Base-by-base conservation (phyloP, 1,284 basidiomycete genomes). In the Hymenochaete sp. region DNA sequence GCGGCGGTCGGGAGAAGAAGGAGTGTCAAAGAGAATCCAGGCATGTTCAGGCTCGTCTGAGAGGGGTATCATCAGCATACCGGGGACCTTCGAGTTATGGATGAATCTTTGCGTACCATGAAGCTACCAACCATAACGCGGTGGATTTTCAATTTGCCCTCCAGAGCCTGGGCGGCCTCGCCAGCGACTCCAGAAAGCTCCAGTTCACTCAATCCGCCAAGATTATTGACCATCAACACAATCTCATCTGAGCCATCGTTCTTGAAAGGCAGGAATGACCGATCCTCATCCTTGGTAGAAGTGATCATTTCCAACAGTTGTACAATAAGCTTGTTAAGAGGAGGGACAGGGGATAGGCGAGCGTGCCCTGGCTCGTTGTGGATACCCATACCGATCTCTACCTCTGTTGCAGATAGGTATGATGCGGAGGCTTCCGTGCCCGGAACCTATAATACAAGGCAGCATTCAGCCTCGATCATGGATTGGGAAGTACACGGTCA, bases 11-110 rank as follows among this genome's bases (percentile, higher is more conserved):
- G 88, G 5, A 96, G 77, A 22, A 91, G 77, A 10, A 96, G 72
- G 9, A 93, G 71, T 0, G 93, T 90, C 51, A 97, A 67, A 4
- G 89, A 93, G 65, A 96, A 93, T 2, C 93, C 93, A 25, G 92
- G 89, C 85, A 96, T 92, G 65, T 92, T 91, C 52, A 97, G 72
- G 45, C 89, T 93, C 18, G 90, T 89, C 85, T 88, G 53, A 1
- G n/a, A 26, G n/a, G 21, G 10, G 22, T 38, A 39, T 39, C 19
- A 28, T 44, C 9, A 38, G 18, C 40, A n/a, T n/a, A n/a, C n/a
- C n/a, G 29, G 37, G 19, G 26, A 37, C 32, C 27, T 11, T 24
- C 16, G 11, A 11, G 11, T 4, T 39, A 11, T 28, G 35, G 27
- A 38, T 26, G 16, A 24, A 42, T n/a, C 41, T 29, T 18, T 44